These are phyloP conservation scores for Penicillium verrucosum DNA, from an alignment of 2,329 filamentous ascomycete species.

Conservation along the genomic window DNA sequence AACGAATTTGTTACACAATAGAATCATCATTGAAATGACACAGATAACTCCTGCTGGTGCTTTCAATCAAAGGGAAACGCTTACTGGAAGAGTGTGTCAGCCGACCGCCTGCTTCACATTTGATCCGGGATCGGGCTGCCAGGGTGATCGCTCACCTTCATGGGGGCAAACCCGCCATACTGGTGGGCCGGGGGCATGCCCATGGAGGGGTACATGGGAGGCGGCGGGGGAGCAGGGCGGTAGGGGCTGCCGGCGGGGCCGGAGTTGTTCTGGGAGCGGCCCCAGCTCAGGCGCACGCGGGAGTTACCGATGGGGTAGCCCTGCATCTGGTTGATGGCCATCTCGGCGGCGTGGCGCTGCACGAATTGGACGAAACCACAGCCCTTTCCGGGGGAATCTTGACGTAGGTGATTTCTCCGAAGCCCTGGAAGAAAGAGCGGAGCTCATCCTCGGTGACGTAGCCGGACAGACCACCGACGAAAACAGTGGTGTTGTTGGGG, in stretches of 20 bases:
- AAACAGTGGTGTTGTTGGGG: slow-evolving; percentile 98
- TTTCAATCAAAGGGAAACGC: slow-evolving; percentile 41
- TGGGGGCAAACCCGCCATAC: slow-evolving; percentile 62
- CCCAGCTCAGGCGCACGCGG: slow-evolving; percentile 95
- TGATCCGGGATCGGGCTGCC: slow-evolving; percentile 30
- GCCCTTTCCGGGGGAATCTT: slow-evolving; percentile 99
- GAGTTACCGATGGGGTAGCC: slow-evolving; percentile 99
- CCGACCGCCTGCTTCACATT: slow-evolving; percentile 28
- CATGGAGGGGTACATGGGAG: slow-evolving; percentile 69
- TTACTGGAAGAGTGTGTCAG: slow-evolving; percentile 33
- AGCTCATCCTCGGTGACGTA: slow-evolving; percentile 99
- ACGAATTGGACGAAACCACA: slow-evolving; percentile 99
- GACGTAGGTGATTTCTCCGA: slow-evolving; percentile 98
- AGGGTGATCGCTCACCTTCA: slow-evolving; percentile 56
- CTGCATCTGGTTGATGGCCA: slow-evolving; percentile 99
- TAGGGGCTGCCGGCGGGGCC: slow-evolving; percentile 94
- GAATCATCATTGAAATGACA: slow-evolving; percentile 43
- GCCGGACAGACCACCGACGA: slow-evolving; percentile 92
- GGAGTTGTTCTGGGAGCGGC: slow-evolving; percentile 97
- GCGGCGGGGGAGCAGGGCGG: slow-evolving; percentile 77
- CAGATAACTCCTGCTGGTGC: slow-evolving; percentile 44
- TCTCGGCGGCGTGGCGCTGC: slow-evolving; percentile 96
- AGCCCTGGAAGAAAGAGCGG: slow-evolving; percentile 99
- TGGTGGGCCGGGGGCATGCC: slow-evolving; percentile 63
- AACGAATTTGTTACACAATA: slow-evolving; percentile 41